Conservation (phyloP, 2,329 filamentous ascomycete species). For the Clarireedia sp. region DNA sequence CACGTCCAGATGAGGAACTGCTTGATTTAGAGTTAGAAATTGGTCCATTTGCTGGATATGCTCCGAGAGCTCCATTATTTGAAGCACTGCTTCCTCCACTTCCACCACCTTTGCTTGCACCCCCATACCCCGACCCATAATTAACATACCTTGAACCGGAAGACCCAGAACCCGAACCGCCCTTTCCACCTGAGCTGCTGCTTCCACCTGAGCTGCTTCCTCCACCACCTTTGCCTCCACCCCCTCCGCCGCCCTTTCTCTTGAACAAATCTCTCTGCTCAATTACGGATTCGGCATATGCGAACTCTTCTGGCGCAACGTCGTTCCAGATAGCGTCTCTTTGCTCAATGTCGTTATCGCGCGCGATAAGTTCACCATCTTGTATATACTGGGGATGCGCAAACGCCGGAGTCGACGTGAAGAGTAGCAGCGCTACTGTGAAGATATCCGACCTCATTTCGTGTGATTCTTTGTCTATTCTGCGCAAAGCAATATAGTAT, state of each 20-base stretch:
- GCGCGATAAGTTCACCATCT: conserved; percentile 14
- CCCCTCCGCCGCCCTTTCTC: conserved; percentile 50
- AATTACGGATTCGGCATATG: not conserved
- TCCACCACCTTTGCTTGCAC: not conserved
- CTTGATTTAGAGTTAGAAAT: conserved; percentile 8
- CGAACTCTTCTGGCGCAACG: not conserved
- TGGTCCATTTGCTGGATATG: not conserved
- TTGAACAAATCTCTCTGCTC: conserved; percentile 42
- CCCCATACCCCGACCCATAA: conserved; percentile 10
- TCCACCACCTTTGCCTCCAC: conserved; percentile 48
- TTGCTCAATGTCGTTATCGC: conserved; percentile 9
- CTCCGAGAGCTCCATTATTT: conserved; percentile 1
- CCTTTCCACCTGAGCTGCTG: conserved; percentile 24
- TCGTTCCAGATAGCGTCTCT: not conserved
- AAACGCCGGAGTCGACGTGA: conserved; percentile 10
- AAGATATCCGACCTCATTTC: conserved; percentile 17
- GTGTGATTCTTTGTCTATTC: not conserved
- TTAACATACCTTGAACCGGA: conserved; percentile 23
- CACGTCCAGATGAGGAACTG: conserved; percentile 12
- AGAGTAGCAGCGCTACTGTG: conserved; percentile 16
- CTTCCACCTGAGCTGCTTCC: conserved; percentile 31
- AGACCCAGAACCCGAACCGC: conserved; percentile 15
- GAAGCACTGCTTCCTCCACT: conserved; percentile 17
- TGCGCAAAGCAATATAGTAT: no score
- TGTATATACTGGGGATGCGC: conserved; percentile 19